Conservation (phyloP, 1,284 basidiomycete species). For the Pseudozyma flocculosa region DNA sequence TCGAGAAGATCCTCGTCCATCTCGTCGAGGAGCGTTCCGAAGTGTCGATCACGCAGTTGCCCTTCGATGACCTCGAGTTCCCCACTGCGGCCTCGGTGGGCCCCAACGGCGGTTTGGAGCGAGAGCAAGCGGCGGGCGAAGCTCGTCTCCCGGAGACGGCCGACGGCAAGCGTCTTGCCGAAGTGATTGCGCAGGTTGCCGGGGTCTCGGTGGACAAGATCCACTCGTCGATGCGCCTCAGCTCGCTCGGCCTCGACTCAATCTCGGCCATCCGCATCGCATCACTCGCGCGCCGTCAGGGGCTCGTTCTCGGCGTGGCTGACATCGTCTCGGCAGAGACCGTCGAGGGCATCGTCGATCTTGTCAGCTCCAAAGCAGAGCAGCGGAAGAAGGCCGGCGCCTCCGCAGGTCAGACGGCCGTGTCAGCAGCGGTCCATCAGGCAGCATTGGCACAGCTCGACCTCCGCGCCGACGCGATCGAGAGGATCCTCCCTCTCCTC, state of each 20-base stretch:
- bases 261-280: constrained; percentile 51
- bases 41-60: constrained; percentile 7
- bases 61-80: neutral
- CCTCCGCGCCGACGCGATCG: constrained; percentile 6
- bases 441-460: neutral
- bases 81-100: neutral
- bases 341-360: constrained; percentile 22
- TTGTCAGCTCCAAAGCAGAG: constrained; percentile 7
- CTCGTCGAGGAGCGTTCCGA: neutral
- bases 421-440: too few species aligned
- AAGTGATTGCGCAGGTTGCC: constrained; percentile 24
- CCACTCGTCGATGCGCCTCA: constrained; percentile 25
- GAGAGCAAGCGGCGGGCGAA: neutral
- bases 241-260: constrained; percentile 50
- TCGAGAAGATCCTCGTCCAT: constrained; percentile 27
- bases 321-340: constrained; percentile 42
- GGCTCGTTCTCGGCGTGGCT: constrained; percentile 29
- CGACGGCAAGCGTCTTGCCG: constrained; percentile 25
- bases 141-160: constrained; percentile 7
- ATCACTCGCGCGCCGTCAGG: constrained; percentile 30
- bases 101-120: constrained; percentile 1
- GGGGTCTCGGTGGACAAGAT: constrained; percentile 14
- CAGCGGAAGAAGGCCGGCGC: neutral
- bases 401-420: too few species aligned
- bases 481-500: constrained; percentile 35